Evolutionary conservation across 2,329 filamentous ascomycete genomes (phyloP).

Genomic region (Trematosphaeria pertusa): DNA sequence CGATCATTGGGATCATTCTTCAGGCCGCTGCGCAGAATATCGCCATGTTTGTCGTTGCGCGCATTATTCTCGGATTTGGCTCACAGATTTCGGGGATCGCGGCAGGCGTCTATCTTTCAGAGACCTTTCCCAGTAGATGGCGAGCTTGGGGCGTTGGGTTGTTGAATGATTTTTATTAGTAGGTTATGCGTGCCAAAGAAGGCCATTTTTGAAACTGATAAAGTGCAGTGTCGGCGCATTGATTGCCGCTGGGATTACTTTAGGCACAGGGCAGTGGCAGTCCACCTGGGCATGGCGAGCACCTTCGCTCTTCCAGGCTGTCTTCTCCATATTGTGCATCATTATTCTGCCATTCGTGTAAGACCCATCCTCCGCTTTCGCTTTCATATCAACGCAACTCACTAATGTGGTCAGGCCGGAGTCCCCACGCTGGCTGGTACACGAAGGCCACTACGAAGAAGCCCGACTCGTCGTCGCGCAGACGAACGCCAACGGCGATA

Average conservation of each 20-base stretch:
- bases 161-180: slow-evolving; percentile 47
- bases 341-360: slow-evolving; percentile 54
- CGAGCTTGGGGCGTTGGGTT: slow-evolving; percentile 55
- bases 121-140: slow-evolving; percentile 57
- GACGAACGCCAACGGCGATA: slow-evolving; percentile 55
- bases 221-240: no score
- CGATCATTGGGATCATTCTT: slow-evolving; percentile 2
- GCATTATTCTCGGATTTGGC: slow-evolving; percentile 58
- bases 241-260: slow-evolving; percentile 58
- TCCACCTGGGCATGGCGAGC: slow-evolving; percentile 57
- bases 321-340: slow-evolving; percentile 52
- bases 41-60: slow-evolving; percentile 10
- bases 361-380: not conserved
- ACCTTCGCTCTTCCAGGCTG: slow-evolving; percentile 53
- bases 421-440: slow-evolving; percentile 57
- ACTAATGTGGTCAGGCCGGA: slow-evolving; percentile 34
- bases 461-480: slow-evolving; percentile 53
- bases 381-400: no score
- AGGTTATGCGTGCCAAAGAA: no score
- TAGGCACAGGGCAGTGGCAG: slow-evolving; percentile 50
- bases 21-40: slow-evolving; percentile 11
- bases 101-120: slow-evolving; percentile 57
- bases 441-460: slow-evolving; percentile 50
- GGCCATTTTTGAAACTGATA: no score
- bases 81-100: slow-evolving; percentile 52